Evolutionary conservation across 2,329 filamentous ascomycete species (phyloP).

Genomic region (Talaromyces marneffei): DNA sequence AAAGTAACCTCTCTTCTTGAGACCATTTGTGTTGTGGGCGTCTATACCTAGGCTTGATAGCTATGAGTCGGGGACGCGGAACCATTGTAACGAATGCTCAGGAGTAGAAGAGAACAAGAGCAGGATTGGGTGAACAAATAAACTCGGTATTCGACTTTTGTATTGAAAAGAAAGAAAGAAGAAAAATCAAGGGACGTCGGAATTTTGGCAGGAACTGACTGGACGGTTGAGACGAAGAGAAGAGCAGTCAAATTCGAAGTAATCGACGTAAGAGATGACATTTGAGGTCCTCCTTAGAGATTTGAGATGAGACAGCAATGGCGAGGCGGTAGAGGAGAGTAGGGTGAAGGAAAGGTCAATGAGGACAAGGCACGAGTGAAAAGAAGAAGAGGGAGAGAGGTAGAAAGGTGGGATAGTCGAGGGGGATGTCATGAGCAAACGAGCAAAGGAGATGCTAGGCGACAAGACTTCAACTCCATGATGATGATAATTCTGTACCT

Average conservation of each 20-base stretch:
- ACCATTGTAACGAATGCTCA: neutral
- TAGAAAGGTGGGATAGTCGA: neutral
- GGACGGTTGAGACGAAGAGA: neutral
- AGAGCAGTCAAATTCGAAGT: neutral
- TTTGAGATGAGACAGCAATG: neutral
- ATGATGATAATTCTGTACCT: neutral
- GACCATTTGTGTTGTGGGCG: conserved; percentile 18
- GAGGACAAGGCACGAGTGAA: no score
- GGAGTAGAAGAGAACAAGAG: no score
- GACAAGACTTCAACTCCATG: neutral
- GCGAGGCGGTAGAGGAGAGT: neutral
- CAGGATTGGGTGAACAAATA: no score
- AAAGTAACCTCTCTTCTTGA: conserved; percentile 15
- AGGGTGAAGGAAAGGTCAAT: neutral
- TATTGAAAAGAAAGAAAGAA: neutral
- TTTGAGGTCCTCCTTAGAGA: no score
- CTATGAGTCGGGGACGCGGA: neutral
- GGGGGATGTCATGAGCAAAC: neutral
- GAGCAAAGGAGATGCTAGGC: neutral
- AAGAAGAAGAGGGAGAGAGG: neutral
- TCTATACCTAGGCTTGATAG: neutral
- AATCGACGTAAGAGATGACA: neutral
- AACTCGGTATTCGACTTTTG: neutral
- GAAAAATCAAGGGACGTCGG: neutral
- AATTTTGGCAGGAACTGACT: neutral